Percentiles rank a stretch among this genome's conserved stretches.
phyloP scores from a whole-genome alignment of 495 filamentous ascomycete genomes.

The Margaritispora aquatica region DNA sequence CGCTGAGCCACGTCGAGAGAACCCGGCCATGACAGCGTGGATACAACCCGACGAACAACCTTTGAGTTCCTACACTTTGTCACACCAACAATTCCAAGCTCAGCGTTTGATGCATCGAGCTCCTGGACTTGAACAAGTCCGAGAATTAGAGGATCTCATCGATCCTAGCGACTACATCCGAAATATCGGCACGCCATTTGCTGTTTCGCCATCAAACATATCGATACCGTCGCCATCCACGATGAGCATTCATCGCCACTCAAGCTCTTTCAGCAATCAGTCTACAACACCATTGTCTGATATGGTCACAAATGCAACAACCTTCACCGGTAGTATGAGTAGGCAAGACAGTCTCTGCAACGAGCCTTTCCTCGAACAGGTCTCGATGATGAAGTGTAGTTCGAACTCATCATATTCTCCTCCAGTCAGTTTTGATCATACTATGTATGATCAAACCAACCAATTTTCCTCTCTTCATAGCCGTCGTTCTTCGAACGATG shows the following conservation, averaged over 20 bases:
- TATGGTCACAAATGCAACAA: slow-evolving; percentile 20
- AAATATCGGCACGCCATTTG: slow-evolving; percentile 5
- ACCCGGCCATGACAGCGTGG: slow-evolving; percentile 13
- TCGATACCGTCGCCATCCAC: slow-evolving; percentile 1
- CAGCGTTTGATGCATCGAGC: slow-evolving; percentile 29
- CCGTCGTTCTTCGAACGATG: slow-evolving; percentile 21
- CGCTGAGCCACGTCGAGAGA: slow-evolving; percentile 15
- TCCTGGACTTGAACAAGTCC: slow-evolving; percentile 23
- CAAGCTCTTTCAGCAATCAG: slow-evolving; percentile 14
- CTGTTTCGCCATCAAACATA: slow-evolving; percentile 7
- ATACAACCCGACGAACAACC: slow-evolving; percentile 17
- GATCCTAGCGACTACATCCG: slow-evolving; percentile 17
- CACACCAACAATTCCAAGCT: slow-evolving; percentile 26
- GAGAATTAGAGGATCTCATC: slow-evolving; percentile 11
- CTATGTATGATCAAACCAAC: slow-evolving; percentile 22
- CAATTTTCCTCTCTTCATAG: slow-evolving; percentile 18
- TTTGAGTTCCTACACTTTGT: slow-evolving; percentile 14
- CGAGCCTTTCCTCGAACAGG: slow-evolving; percentile 19
- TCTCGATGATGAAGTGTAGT: slow-evolving; percentile 25
- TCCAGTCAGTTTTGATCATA: slow-evolving; percentile 19
- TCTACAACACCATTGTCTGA: slow-evolving; percentile 19
- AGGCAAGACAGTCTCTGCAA: slow-evolving; percentile 23
- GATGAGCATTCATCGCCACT: slow-evolving; percentile 5
- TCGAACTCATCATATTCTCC: slow-evolving; percentile 22
- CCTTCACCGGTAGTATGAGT: slow-evolving; percentile 22